Evolutionary conservation across 2,329 filamentous ascomycete species (phyloP), one percentile per base, ranked within the genome.

Genomic region (Dactylellina cionopaga): DNA sequence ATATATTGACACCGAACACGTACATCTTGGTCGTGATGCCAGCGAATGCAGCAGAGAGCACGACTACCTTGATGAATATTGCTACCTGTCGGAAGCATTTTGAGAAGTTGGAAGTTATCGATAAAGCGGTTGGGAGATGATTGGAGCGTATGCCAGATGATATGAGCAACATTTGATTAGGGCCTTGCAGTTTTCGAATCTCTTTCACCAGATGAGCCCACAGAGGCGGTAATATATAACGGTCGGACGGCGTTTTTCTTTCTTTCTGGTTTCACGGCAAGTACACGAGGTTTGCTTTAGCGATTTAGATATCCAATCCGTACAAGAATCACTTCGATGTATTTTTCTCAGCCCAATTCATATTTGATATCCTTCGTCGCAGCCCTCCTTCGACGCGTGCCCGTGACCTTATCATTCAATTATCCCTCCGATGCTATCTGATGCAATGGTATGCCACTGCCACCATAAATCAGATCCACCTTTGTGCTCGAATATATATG

Each of bases 1-100:
- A 92, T 75, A 92, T 96, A 76, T 92, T 99, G 76, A 99, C 95
- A 1, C 96, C 95, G 58, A 99, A 99, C 81, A 99, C 95, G 1
- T 98, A 98, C 78, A 89, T 99, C 71, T 92, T 96, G 78, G 92
- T 96, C 6, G 89, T 96, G 33, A 87, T 97, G 75, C 93, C 95
- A 0, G 92, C 94, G 0, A 93, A 93, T 22, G 94, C 69, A 10
- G 76, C 76, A 0, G 76, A 77, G 73, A 77, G 76, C 35, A 76
- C 76, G 7, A 76, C 76, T 10, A 77, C 76, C 9, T 39, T 77
- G 58, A 76, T 76, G 75, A 98, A 74, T 37, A 74, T 74, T 25
- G 69, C 69, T 19, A 72, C 68, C 7, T 72, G 68, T 47, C 64
- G 76, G 59, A 77, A 76, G 70, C 76, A 77, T 58, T 77, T 77